Base-by-base conservation (phyloP, 1,284 basidiomycete species). In the Puccinia polysora region DNA sequence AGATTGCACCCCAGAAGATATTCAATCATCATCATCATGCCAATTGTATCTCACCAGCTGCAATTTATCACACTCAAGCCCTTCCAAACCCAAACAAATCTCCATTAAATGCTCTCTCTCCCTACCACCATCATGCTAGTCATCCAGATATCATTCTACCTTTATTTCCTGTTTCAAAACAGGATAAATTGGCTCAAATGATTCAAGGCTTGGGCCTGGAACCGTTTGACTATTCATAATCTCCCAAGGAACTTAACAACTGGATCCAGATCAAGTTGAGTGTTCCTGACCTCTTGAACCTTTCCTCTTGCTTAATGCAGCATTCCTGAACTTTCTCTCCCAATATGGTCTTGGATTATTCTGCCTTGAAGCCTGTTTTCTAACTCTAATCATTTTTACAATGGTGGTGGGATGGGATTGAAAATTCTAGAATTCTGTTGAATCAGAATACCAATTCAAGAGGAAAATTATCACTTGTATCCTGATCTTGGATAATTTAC, bases 391-490 rank as follows among this genome's bases (percentile, higher is more conserved):
- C n/a, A n/a, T n/a, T n/a, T n/a, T n/a, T n/a, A n/a, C n/a, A n/a
- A n/a, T n/a, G n/a, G n/a, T n/a, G n/a, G n/a, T n/a, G n/a, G n/a
- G n/a, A n/a, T n/a, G n/a, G n/a, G n/a, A n/a, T n/a, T n/a, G n/a
- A n/a, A n/a, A 45, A 10, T 8, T n/a, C 7, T 30, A 50, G 14
- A 47, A 65, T 40, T 14, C 14, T n/a, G 32, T 50, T 6, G 63
- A 65, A 38, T 47, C 47, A 2, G 93, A 96, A 81, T 95, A 97
- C 81, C 93, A 91, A 0, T 97, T 97, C 78, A 95, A 98, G 79
- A 87, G 95, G 0, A 83, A 97, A 73, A 83, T 98, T 73, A 85
- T 97, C 20, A 93, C 97, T 78, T 97, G 97, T 79, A 94, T 97
- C 78, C 88, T 94, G 43, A 90, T 95, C 0, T 94, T 97, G 80